Evolutionary conservation across 1,284 basidiomycete species (phyloP), one percentile per base, ranked within the genome.

Genomic region (Heterobasidion annosum): DNA sequence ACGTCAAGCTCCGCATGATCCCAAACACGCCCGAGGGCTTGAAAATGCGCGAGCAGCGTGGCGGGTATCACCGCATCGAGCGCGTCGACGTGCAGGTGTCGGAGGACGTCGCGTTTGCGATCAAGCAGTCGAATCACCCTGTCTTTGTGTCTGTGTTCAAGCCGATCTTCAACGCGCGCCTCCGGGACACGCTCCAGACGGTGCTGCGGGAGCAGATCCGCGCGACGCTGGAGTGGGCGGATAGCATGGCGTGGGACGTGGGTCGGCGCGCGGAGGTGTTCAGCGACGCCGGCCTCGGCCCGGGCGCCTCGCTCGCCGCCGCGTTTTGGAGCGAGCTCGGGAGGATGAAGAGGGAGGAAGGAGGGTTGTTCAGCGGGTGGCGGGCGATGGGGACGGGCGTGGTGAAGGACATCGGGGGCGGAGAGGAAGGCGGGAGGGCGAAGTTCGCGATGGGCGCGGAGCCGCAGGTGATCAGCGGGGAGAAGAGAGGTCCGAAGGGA

Each of bases 311-410:
- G 9, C 60, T 82, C 35, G 65, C 78, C 34, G 79, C 77, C 1
- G 85, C 80, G 0, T 58, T 83, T 10, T 85, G 83, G 83, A 81
- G 78, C 56, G 83, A 85, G 65, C 58, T 85, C 1, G 85, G 85
- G 0, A 71, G 73, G 44, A 51, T 85, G n/a, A 67, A 70, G 54
- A 68, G 72, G 37, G 62, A 70, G 59, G 67, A 70, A 12, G 64
- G 68, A 32, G 69, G 70, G 0, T 46, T 74, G 13, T 67, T 74
- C 52, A 63, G 71, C 1, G 79, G 73, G 0, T 77, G 77, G 73
- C 69, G 63, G 34, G 77, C 77, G 5, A 86, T 83, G 0, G 77
- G 83, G 0, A 82, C 79, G 0, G 85, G 85, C 0, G 56, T 87
- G 8, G 68, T 87, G 52, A 74, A 79, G 53, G 75, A 82, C 58